phyloP scores from a whole-genome alignment of 306 rosid genomes.

The Biancaea sappan region DNA sequence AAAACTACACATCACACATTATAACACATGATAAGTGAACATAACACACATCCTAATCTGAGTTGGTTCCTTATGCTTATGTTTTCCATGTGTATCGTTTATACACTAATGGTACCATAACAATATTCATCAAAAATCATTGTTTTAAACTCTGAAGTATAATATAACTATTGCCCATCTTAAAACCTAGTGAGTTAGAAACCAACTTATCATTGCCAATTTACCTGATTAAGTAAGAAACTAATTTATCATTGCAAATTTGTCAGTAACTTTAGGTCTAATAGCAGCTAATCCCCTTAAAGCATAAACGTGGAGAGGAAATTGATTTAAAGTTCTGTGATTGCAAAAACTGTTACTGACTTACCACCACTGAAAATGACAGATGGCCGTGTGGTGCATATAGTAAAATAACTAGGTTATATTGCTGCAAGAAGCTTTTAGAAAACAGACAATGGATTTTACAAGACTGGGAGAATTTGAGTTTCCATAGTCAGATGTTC shows the following conservation, averaged over 20 bases:
- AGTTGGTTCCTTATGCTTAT: too few species aligned
- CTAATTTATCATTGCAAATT: too few species aligned
- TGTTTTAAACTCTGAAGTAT: background rate
- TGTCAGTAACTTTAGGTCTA: conserved; percentile 15
- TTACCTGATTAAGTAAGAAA: too few species aligned
- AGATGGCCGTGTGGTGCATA: background rate
- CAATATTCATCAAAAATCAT: background rate
- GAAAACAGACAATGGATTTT: background rate
- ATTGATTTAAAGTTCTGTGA: background rate
- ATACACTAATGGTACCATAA: too few species aligned
- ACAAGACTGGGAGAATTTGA: background rate
- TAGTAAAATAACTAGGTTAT: background rate
- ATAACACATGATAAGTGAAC: too few species aligned
- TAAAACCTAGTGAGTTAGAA: background rate
- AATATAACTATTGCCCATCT: background rate
- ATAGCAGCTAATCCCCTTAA: background rate
- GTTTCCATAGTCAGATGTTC: background rate
- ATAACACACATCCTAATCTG: too few species aligned
- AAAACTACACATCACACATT: too few species aligned
- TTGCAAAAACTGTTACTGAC: background rate
- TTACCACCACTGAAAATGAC: background rate
- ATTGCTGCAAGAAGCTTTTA: background rate
- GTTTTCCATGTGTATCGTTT: too few species aligned
- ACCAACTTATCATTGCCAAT: background rate
- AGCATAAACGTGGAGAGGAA: background rate